Conservation (phyloP, 192 early-diverging fungal genomes). For the Podila minutissima region DNA sequence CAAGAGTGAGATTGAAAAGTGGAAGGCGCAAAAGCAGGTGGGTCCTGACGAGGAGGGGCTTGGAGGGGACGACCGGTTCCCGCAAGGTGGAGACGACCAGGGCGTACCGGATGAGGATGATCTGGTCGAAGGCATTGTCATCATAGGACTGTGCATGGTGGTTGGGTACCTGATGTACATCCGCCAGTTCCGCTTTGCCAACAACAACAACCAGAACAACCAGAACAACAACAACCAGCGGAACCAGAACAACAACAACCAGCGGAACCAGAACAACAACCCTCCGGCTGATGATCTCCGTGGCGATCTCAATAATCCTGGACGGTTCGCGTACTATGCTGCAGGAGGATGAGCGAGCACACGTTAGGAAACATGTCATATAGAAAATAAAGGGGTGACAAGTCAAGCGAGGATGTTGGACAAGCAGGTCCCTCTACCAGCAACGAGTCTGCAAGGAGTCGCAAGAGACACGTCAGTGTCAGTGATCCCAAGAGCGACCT, state of each 20-base stretch:
- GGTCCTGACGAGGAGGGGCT: conserved; percentile 10
- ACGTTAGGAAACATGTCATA: too few relatives aligned
- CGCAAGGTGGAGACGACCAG: conserved; percentile 44
- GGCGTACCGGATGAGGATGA: conserved; percentile 60
- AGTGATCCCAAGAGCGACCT: too few relatives aligned
- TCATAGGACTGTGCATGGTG: conserved; percentile 59
- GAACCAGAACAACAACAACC: conserved; percentile 12
- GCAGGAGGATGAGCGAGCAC: conserved; percentile 25
- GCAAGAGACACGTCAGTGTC: too few relatives aligned
- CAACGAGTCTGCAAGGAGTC: too few relatives aligned
- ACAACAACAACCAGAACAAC: conserved; percentile 13
- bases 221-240: conserved; percentile 6
- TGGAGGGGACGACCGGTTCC: conserved; percentile 54
- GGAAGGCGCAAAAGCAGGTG: conserved; percentile 23
- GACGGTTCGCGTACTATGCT: conserved; percentile 44
- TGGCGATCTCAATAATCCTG: conserved; percentile 37
- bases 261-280: conserved; percentile 1
- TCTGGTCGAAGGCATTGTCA: conserved; percentile 62
- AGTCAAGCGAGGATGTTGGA: too few relatives aligned
- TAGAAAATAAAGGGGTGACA: too few relatives aligned
- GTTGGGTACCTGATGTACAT: conserved; percentile 70
- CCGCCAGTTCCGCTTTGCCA: conserved; percentile 61
- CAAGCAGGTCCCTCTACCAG: too few relatives aligned
- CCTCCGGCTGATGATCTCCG: conserved; percentile 15
- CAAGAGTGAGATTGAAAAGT: conserved; percentile 19